Base-by-base conservation (phyloP, 306 rosid genomes). In the Cucurbita pepo region DNA sequence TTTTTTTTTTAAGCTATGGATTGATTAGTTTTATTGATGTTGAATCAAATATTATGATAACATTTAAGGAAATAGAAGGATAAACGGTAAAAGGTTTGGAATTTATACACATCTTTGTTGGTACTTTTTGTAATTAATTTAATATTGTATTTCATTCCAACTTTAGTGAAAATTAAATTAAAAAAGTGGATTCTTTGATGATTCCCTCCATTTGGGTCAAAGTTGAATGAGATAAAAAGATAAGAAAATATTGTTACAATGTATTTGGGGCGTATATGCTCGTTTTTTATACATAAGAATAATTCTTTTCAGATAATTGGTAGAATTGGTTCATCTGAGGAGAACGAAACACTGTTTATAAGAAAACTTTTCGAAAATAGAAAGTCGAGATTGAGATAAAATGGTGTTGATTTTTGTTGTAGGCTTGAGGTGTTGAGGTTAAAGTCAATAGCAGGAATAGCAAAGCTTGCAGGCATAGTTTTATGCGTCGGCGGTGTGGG, bases 391-490 rank as follows among this genome's bases (percentile, higher is more conserved):
- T 25, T 25, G 25, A 25, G 25, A 25, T 25, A 25, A 25, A 25
- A 25, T 25, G 25, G 1, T 44, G 48, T 44, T 8, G 50, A 1
- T 45, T 10, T 12, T 30, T 25, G 25, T 40, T 62, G 73, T 54
- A 92, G 97, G 89, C 77, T 82, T 69, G 97, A 92, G 78, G 82
- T 50, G 18, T 71, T 90, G 86, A 86, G 67, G 74, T 45, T 83
- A 71, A 92, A 85, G 75, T 81, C 86, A 56, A 71, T n/a, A 1
- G 15, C 85, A 5, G 97, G 97, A 56, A 37, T 82, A 0, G 91
- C 86, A 73, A 92, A 92, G 86, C 61, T 92, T 18, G 77, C 71
- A 1, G 97, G 97, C 14, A 74, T 92, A 6, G 51, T 86, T 50
- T 73, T 86, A 40, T 90, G 96, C 77, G 15, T 83, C 44, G 84